Base-by-base conservation (phyloP, 345 rosid genomes). In the Alliaria petiolata region DNA sequence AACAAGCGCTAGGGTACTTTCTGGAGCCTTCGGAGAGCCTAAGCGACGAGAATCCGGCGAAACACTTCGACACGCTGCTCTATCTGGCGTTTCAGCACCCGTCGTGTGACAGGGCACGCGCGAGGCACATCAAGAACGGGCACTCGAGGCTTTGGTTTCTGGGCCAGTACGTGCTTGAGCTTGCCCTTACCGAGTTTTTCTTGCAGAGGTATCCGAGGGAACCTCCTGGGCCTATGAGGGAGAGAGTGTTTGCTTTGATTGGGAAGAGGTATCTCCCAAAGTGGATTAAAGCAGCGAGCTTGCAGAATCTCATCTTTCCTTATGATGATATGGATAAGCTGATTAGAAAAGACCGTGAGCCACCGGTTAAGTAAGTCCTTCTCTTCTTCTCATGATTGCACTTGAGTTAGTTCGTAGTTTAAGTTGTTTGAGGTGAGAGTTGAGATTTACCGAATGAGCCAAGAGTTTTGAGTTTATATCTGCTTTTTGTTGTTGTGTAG, bases 121-220 rank as follows among this genome's bases (percentile, higher is more conserved):
- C 92, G 5, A 83, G 91, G 82, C 97, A 95, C 52, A 89, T 91
- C 54, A 86, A 86, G 83, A 83, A 80, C 8, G 99, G 90, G 47
- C 96, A 91, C 44, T 89, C 97, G 9, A 91, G 96, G 85, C 79
- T 91, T 60, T 50, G 72, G 65, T 95, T 95, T 71, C 47, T 91
- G 69, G 99, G 97, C 56, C 99, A 95, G 75, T 95, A 88, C 54
- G 99, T 95, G 73, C 81, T 95, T 61, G 99, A 95, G 81, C 73
- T 95, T 84, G 90, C 90, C 2, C 43, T 89, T 12, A 77, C 89
- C 3, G 98, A 91, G 82, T 87, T 69, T 82, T 89, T 87, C 81
- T 54, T 93, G 84, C 96, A 93, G 87, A 83, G 93, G 82, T 93
- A 87, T 68, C 98, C 97, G 4, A 84, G 98, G 79, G 96, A 95